These are phyloP conservation scores for Alternaria burnsii DNA, from an alignment of 2,329 filamentous ascomycete species.

Conservation along the genomic window DNA sequence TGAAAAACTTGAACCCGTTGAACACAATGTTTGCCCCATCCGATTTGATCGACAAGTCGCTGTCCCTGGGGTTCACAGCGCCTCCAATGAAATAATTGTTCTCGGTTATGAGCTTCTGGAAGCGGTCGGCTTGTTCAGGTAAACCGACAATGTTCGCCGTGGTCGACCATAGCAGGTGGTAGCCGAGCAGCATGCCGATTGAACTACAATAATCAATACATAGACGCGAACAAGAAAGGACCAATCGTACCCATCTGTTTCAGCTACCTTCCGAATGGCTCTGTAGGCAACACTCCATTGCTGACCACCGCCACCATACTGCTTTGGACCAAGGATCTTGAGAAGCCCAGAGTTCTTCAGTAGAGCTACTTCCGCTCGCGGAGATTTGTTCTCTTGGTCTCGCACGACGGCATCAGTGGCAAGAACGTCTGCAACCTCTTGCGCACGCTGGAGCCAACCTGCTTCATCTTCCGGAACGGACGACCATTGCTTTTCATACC, in stretches of 20 bases:
- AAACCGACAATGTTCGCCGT: constrained; percentile 69
- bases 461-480: constrained; percentile 52
- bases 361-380: constrained; percentile 60
- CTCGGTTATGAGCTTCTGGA: constrained; percentile 65
- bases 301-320: constrained; percentile 63
- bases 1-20: constrained; percentile 71
- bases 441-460: constrained; percentile 60
- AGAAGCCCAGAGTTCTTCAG: constrained; percentile 62
- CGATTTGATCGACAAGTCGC: constrained; percentile 64
- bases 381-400: constrained; percentile 63
- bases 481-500: constrained; percentile 51
- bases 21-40: constrained; percentile 66
- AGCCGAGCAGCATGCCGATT: constrained; percentile 71
- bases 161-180: constrained; percentile 70
- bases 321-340: constrained; percentile 60
- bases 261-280: constrained; percentile 68
- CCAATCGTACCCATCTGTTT: constrained; percentile 63
- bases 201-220: constrained; percentile 46
- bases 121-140: constrained; percentile 65
- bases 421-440: constrained; percentile 60
- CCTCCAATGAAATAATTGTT: constrained; percentile 74
- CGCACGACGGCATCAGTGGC: constrained; percentile 58
- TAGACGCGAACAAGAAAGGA: neutral
- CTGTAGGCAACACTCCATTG: constrained; percentile 65
- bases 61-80: constrained; percentile 71